phyloP scores from a whole-genome alignment of 23 red algal genomes.

The Gracilariopsis chorda region DNA sequence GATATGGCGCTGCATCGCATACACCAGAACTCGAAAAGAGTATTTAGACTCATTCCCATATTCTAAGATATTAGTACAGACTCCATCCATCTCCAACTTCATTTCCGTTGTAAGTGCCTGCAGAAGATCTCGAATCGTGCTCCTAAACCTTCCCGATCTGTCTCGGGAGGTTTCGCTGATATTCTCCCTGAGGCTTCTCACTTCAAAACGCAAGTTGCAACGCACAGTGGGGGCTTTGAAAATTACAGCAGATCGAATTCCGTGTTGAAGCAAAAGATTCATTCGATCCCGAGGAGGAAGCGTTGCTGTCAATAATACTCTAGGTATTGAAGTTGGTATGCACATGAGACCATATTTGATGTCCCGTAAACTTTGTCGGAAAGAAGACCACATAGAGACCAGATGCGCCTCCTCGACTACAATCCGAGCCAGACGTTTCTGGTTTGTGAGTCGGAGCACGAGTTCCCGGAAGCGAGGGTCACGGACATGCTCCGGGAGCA shows the following conservation, averaged over 20 bases:
- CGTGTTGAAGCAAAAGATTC: background rate
- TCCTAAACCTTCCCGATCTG: too few relatives aligned
- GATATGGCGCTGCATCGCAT: too few relatives aligned
- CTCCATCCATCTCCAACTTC: too few relatives aligned
- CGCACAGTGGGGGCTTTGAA: background rate
- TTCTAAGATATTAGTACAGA: too few relatives aligned
- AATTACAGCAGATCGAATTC: background rate
- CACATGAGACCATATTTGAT: background rate
- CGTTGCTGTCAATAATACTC: background rate
- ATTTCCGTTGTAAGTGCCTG: too few relatives aligned
- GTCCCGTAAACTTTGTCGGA: background rate
- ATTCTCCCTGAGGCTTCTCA: too few relatives aligned
- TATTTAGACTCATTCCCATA: too few relatives aligned
- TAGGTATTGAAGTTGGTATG: background rate
- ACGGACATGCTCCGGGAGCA: background rate
- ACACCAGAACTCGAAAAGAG: too few relatives aligned
- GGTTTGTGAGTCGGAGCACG: background rate
- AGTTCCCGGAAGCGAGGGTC: background rate
- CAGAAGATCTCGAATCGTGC: too few relatives aligned
- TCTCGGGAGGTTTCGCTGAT: too few relatives aligned
- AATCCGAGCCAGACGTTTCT: background rate
- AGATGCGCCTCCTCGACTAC: constrained; percentile 16
- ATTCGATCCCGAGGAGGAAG: background rate
- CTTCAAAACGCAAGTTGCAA: background rate
- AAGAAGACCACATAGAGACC: background rate